Conservation (phyloP, 1,139 yeast genomes). For the Suzukiozyma palmioleophila region DNA sequence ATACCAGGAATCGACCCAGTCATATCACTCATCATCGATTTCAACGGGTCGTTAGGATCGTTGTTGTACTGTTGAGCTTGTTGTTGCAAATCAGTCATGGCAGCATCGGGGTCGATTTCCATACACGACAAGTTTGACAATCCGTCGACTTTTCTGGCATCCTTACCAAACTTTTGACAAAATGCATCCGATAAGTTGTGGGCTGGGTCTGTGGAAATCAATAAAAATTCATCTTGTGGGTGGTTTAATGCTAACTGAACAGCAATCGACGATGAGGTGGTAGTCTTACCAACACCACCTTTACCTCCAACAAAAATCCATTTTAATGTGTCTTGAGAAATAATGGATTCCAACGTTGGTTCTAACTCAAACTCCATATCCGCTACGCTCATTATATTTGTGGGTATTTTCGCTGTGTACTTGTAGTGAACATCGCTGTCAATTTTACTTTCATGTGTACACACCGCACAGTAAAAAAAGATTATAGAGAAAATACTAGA, state of each 20-base stretch:
- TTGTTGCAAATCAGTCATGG: constrained; percentile 82
- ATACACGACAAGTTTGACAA: constrained; percentile 84
- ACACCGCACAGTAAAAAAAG: not conserved
- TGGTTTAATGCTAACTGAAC: constrained; percentile 82
- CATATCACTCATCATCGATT: constrained; percentile 79
- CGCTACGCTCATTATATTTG: too few relatives aligned
- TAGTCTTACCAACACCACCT: constrained; percentile 99
- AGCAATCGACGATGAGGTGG: constrained; percentile 93
- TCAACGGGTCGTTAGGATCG: constrained; percentile 58
- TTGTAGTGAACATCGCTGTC: not conserved
- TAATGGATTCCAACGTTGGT: constrained; percentile 63
- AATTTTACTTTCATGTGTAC: not conserved
- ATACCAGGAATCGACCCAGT: constrained; percentile 97
- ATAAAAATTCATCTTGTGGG: constrained; percentile 73
- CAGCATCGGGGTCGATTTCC: constrained; percentile 97
- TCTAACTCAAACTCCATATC: constrained; percentile 50
- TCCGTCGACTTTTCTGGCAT: constrained; percentile 91
- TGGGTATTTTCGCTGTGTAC: too few relatives aligned
- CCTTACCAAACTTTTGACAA: constrained; percentile 96
- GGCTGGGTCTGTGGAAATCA: constrained; percentile 97
- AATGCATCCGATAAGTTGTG: constrained; percentile 96
- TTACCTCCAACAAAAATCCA: constrained; percentile 99
- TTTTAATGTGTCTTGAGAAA: constrained; percentile 66
- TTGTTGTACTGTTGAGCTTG: constrained; percentile 52
- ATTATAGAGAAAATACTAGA: not conserved